These are phyloP conservation scores for Volvox africanus DNA, from an alignment of 139 green algal species.

Conservation along the genomic window DNA sequence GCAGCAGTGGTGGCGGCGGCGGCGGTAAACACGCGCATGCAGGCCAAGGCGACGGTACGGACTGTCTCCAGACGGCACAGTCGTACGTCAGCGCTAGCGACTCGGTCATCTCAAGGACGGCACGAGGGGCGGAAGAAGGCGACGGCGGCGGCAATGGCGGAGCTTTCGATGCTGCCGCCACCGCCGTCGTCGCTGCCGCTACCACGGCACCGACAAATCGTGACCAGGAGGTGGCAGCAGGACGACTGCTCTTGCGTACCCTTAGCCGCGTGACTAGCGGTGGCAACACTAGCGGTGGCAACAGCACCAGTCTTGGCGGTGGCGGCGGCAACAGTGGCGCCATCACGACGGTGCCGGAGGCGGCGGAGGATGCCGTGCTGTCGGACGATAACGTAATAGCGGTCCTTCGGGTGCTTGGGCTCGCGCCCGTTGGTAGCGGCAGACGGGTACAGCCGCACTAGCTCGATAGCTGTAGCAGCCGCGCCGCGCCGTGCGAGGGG, in stretches of 20 bases:
- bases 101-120: not conserved
- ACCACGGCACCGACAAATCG: too few species aligned
- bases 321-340: not conserved
- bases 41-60: not conserved
- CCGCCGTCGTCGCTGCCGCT: too few species aligned
- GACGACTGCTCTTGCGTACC: not conserved
- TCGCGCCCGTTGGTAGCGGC: constrained; percentile 19
- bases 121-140: not conserved
- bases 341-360: not conserved
- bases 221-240: not conserved
- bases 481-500: too few species aligned
- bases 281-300: not conserved
- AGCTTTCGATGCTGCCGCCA: not conserved
- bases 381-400: constrained; percentile 9
- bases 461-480: not conserved
- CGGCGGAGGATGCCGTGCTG: not conserved
- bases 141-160: not conserved
- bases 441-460: not conserved
- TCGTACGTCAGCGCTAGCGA: not conserved
- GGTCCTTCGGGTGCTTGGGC: not conserved
- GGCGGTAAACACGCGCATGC: not conserved
- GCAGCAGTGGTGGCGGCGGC: not conserved
- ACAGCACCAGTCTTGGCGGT: too few species aligned
- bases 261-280: not conserved
- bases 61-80: not conserved